phyloP scores from a whole-genome alignment of 805 yeast genomes.

The Blastobotrys peoriensis region DNA sequence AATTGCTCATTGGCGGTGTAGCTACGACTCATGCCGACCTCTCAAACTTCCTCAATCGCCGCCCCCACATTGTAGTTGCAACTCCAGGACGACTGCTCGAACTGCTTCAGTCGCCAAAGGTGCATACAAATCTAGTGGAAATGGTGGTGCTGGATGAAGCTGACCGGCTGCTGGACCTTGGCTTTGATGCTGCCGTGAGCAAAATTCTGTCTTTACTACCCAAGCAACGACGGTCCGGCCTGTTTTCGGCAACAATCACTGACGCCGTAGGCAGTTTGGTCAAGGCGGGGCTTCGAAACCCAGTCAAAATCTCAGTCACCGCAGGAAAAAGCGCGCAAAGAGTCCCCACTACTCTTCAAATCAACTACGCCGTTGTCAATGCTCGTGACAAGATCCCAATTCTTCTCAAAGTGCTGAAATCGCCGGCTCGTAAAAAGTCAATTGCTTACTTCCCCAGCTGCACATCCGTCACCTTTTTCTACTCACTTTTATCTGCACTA shows the following conservation, averaged over 20 bases:
- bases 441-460: conserved; percentile 94
- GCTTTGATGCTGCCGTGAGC: conserved; percentile 64
- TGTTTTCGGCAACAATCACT: conserved; percentile 88
- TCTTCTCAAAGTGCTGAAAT: conserved; percentile 47
- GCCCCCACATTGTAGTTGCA: conserved; percentile 76
- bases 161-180: conserved; percentile 74
- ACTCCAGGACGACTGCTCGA: conserved; percentile 90
- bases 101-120: conserved; percentile 50
- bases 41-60: conserved; percentile 43
- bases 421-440: conserved; percentile 62
- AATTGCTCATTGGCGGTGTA: conserved; percentile 38
- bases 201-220: conserved; percentile 67
- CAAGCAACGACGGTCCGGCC: conserved; percentile 86
- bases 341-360: conserved; percentile 58
- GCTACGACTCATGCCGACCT: conserved; percentile 56
- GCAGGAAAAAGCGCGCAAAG: conserved; percentile 27
- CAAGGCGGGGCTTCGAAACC: conserved; percentile 87
- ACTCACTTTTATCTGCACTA: conserved; percentile 45
- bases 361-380: conserved; percentile 53
- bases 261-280: conserved; percentile 75
- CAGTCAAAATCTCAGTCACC: conserved; percentile 78
- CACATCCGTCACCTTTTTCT: conserved; percentile 71
- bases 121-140: conserved; percentile 60
- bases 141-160: conserved; percentile 87
- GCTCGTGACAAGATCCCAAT: conserved; percentile 58